Evolutionary conservation across 1,284 basidiomycete genomes (phyloP), one percentile per base, ranked within the genome.

Genomic region (Exobasidium rhododendri): DNA sequence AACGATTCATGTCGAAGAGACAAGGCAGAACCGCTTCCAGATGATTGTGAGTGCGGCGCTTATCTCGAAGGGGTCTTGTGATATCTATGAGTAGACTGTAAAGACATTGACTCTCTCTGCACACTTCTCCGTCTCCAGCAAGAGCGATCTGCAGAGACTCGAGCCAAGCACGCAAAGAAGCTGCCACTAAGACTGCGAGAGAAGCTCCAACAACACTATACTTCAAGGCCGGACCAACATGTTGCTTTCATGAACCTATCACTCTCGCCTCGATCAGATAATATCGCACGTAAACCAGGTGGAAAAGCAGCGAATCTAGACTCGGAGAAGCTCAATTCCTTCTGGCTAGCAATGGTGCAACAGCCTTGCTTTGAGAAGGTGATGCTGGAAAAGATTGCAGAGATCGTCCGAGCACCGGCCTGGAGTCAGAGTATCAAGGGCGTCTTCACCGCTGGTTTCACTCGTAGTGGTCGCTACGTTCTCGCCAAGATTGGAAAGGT

Each of bases 391-490:
- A 62, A 66, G 62, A 71, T 79, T 40, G 63, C 60, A 0, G 28
- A 66, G 22, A 79, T 69, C 2, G 77, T 79, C 44, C 64, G 67
- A 17, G 64, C 66, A 2, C 74, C 77, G 0, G 73, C 76, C 14
- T 69, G 69, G 66, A 63, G 62, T 0, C 77, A 79, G 58, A 76
- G 73, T 20, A 49, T 79, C 55, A 79, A 79, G 56, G 77, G 77
- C 7, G 56, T 79, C 35, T 77, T 75, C 54, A 79, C 77, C 5
- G 77, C 77, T 1, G 77, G 77, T 5, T 58, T 79, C 5, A 66
- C 63, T 1, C 63, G 71, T 22, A 74, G 73, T n/a, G 30, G 69
- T 22, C 65, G 65, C 31, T 79, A 79, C 49, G 61, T 78, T 14
- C 58, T 51, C n/a, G 74, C 75, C 17, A 79, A 79, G 63, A 56